Evolutionary conservation across 257 asterid genomes (phyloP), one percentile per base, ranked within the genome.

Genomic region (Perilla frutescens): DNA sequence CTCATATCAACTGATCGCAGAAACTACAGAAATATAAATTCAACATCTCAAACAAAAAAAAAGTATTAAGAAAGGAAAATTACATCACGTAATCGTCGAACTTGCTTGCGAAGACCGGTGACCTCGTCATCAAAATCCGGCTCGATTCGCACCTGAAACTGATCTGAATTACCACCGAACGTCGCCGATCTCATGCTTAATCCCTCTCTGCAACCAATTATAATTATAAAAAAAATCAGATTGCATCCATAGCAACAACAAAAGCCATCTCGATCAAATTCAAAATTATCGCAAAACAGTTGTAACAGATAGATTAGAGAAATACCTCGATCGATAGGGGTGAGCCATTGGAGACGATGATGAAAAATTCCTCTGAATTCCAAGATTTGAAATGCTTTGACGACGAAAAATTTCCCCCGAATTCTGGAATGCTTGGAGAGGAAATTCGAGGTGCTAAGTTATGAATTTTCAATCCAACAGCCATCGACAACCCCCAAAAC

Each of bases 111-210:
- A 70, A 91, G 97, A 54, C 96, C 96, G 36, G 83, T 53, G 80
- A 93, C 91, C 84, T 89, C 96, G 6, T 85, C 92, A 12, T 89
- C 96, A 53, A 89, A 81, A 71, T 91, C 97, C 64, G 97, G 96
- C 78, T 93, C 98, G 41, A 93, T 91, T 61, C 90, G 86, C 87
- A 89, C 73, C 79, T 93, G 98, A 62, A 93, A 81, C 77, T 92
- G 97, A 80, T 89, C 93, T 0, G 96, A 85, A 67, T 71, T 69
- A 13, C 84, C 83, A 39, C 84, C 91, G 32, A 61, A 89, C 49
- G 82, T 93, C 51, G 81, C 88, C 54, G 89, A 84, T 71, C 98
- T 84, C 79, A 93, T 87, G 87, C 87, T 93, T 76, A 93, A 83
- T 39, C 98, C 96, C 37, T 85, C 94, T 39, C 97, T 89, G 78